phyloP scores from a whole-genome alignment of 768 basidiomycete species.

The Coprinopsis cinerea region DNA sequence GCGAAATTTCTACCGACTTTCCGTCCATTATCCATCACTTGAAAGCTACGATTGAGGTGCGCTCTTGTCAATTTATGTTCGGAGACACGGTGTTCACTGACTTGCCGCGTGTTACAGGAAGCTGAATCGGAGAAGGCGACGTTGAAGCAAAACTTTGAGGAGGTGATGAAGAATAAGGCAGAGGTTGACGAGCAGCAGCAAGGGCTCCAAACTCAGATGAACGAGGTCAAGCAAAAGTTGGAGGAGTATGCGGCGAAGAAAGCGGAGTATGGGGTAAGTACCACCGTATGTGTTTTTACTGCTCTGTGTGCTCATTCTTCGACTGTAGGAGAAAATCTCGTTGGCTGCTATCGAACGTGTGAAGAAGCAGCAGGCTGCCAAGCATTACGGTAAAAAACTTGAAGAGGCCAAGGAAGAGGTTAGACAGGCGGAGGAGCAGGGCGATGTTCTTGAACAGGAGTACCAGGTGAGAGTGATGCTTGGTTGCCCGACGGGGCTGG shows the following conservation, averaged over 20 bases:
- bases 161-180: slow-evolving; percentile 46
- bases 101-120: too few species aligned
- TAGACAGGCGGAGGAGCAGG: too few species aligned
- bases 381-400: background rate
- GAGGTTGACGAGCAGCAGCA: slow-evolving; percentile 41
- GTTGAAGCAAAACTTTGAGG: slow-evolving; percentile 43
- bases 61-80: too few species aligned
- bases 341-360: background rate
- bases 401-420: background rate
- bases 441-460: slow-evolving; percentile 29
- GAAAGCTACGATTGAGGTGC: too few species aligned
- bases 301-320: background rate
- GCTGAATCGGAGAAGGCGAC: background rate
- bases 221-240: slow-evolving; percentile 43
- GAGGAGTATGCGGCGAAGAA: slow-evolving; percentile 43
- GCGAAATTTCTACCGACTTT: too few species aligned
- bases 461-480: too few species aligned
- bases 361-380: background rate
- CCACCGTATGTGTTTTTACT: background rate
- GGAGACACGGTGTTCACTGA: too few species aligned
- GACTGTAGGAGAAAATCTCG: background rate
- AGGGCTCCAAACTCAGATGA: slow-evolving; percentile 35
- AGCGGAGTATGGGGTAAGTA: slow-evolving; percentile 39
- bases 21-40: too few species aligned
- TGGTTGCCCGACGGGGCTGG: too few species aligned